Percentiles rank a stretch among this genome's conserved stretches.
Evolutionary conservation across 2,329 filamentous ascomycete genomes (phyloP).

Genomic region (Microdochium nivale): DNA sequence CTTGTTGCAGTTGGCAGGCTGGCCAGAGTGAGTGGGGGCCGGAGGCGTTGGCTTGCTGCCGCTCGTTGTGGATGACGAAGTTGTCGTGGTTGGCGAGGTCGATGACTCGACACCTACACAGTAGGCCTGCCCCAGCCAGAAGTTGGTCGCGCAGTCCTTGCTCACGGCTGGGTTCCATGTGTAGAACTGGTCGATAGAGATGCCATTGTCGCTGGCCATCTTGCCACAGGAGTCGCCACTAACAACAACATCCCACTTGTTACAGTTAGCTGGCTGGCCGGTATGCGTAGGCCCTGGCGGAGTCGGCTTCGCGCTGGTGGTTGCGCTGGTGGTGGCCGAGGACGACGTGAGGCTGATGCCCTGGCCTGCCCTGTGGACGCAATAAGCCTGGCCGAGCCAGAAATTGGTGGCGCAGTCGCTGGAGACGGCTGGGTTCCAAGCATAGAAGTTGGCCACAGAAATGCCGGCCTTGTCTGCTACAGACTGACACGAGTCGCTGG

Average conservation of each 20-base stretch:
- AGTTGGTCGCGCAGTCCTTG: neutral
- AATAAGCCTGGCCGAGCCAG: constrained; percentile 1
- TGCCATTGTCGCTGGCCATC: neutral
- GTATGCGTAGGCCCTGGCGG: constrained; percentile 8
- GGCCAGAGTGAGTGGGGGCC: too few species aligned
- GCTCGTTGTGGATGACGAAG: neutral
- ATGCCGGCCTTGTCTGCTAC: constrained; percentile 2
- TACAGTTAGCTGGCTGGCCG: neutral
- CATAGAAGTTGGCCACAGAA: constrained; percentile 5
- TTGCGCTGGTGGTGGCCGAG: neutral
- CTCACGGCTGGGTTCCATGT: neutral
- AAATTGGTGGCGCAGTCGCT: constrained; percentile 6
- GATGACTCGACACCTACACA: neutral
- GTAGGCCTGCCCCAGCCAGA: neutral
- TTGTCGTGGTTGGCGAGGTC: neutral
- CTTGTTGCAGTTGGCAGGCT: too few species aligned
- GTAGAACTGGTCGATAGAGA: neutral
- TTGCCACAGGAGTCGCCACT: neutral
- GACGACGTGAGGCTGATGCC: neutral
- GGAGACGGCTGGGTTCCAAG: constrained; percentile 7
- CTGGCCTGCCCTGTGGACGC: constrained; percentile 1
- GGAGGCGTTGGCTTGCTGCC: too few species aligned
- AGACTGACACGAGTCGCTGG: neutral
- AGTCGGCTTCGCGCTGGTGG: constrained; percentile 3
- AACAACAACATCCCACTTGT: neutral